Evolutionary conservation across 768 basidiomycete genomes (phyloP), one percentile per base, ranked within the genome.

Genomic region (Suillus paluster): DNA sequence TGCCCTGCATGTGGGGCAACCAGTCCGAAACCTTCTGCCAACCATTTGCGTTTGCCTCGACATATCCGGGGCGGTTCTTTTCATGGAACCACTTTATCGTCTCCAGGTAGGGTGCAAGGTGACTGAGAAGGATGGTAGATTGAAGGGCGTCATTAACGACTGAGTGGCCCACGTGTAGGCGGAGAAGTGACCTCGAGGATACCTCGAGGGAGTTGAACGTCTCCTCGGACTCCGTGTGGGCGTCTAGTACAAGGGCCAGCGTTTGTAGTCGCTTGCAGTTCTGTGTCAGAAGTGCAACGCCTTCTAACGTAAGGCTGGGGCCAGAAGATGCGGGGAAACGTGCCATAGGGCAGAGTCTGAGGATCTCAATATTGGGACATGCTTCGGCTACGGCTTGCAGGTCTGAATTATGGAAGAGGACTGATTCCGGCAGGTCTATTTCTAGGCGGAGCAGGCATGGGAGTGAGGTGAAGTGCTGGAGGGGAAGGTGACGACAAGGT

Each of bases 381-480:
- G 85, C 84, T 48, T 78, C 78, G 17, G 88, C 85, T 7, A 92
- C 69, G 63, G 78, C 80, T 57, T 77, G 77, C 63, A 92, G 71
- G 73, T 93, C 91, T 55, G 78, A 73, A 30, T 85, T 80, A 58
- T 81, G 78, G 75, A 92, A 88, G 60, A 90, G 76, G 58, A 86
- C 80, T 5, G 90, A 91, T 70, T 92, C 90, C 14, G 91, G 89
- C 61, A 93, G 86, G 71, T 93, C 91, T 59, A 92, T 82, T 41
- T 91, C 90, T 50, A 93, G 78, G n/a, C 86, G 84, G 34, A 77
- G 69, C 60, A 93, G 80, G 45, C 72, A 73, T 25, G 84, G 83
- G 34, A 93, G 79, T 45, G 76, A 76, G 21, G 78, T 76, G 27
- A 93, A 73, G 61, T 83, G 75, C 64, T 87, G 83, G 57, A 93